These are phyloP conservation scores for Entrophospora sp. DNA, from an alignment of 192 early-diverging fungal genomes.

Conservation along the genomic window DNA sequence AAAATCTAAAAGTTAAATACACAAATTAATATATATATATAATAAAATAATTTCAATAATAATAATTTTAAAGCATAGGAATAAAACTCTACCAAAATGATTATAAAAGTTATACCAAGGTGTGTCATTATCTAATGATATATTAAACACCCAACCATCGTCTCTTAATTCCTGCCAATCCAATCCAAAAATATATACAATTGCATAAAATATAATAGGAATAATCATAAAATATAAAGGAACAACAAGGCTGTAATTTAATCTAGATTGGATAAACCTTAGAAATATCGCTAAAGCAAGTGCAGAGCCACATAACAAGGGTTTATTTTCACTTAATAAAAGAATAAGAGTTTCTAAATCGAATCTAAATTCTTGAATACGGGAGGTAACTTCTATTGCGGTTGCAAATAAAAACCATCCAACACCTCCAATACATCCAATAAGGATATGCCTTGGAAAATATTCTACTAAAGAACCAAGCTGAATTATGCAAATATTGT, in stretches of 20 bases:
- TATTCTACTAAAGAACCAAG: conserved; percentile 71
- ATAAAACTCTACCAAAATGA: conserved; percentile 45
- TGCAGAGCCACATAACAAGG: conserved; percentile 74
- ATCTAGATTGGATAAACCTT: conserved; percentile 57
- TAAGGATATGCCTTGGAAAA: conserved; percentile 87
- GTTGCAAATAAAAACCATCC: conserved; percentile 92
- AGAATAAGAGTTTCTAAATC: conserved; percentile 46
- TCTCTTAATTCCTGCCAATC: conserved; percentile 58
- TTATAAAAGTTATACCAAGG: conserved; percentile 89
- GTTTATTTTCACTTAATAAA: conserved; percentile 55
- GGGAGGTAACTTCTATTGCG: conserved; percentile 78
- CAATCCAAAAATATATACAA: conserved; percentile 51
- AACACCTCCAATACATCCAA: conserved; percentile 91
- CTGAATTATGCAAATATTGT: conserved; percentile 19
- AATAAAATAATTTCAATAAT: background rate
- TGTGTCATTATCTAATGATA: conserved; percentile 57
- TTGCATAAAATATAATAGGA: conserved; percentile 65
- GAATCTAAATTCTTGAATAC: conserved; percentile 51
- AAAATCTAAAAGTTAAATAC: conserved; percentile 40
- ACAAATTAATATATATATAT: background rate
- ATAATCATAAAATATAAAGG: conserved; percentile 83
- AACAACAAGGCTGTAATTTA: conserved; percentile 75
- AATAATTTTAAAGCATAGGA: too few species aligned
- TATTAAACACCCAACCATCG: conserved; percentile 75
- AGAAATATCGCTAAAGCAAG: conserved; percentile 61